Percentiles rank a stretch among this genome's conserved stretches.
phyloP scores from a whole-genome alignment of 345 rosid genomes.

The Zanthoxylum bungeanum region DNA sequence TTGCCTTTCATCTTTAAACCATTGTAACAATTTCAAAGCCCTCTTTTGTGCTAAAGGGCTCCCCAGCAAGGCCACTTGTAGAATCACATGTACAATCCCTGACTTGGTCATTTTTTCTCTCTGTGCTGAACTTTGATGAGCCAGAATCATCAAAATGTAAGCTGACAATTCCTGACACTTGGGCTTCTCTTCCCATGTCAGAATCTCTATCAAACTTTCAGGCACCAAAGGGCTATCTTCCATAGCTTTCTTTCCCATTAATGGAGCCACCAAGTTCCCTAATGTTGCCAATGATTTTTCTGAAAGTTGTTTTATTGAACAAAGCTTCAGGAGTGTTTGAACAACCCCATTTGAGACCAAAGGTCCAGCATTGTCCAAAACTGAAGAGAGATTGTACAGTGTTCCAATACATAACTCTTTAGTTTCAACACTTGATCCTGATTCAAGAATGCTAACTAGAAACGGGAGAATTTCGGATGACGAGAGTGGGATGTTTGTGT shows the following conservation, averaged over 20 bases:
- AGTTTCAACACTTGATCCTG: conserved; percentile 42
- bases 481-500: conserved; percentile 40
- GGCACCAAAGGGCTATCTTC: conserved; percentile 56
- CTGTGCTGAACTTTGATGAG: conserved; percentile 72
- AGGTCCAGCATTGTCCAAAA: conserved; percentile 60
- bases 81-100: conserved; percentile 72
- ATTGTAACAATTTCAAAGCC: conserved; percentile 71
- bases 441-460: conserved; percentile 44
- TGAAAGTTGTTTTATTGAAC: conserved; percentile 43
- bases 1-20: conserved; percentile 93
- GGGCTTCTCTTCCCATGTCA: conserved; percentile 86
- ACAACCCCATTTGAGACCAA: conserved; percentile 54
- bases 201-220: conserved; percentile 58
- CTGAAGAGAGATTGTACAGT: conserved; percentile 50
- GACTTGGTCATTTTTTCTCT: conserved; percentile 71
- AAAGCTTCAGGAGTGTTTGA: conserved; percentile 41
- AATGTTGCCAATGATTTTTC: conserved; percentile 74
- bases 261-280: conserved; percentile 72
- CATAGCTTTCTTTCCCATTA: conserved; percentile 76
- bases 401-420: conserved; percentile 59
- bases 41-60: conserved; percentile 80
- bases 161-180: conserved; percentile 83
- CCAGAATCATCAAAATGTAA: conserved; percentile 77
- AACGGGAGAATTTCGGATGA: conserved; percentile 53
- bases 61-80: conserved; percentile 71